A percentile compares a stretch with the other conserved stretches of the same genome.
Evolutionary conservation across 305 asterid genomes (phyloP).

Genomic region (Coffea humblotiana): DNA sequence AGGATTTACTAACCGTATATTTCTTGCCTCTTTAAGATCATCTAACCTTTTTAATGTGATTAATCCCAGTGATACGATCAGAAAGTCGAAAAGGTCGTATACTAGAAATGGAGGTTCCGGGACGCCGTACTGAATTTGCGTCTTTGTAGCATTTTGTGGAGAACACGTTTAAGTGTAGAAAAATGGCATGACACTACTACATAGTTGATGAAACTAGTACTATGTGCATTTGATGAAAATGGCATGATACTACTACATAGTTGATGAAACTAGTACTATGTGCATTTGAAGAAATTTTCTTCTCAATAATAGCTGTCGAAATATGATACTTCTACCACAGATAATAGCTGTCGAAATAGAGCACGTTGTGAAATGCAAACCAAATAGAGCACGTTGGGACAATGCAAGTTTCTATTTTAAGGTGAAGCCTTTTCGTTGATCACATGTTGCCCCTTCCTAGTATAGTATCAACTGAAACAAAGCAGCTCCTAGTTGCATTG

Average conservation of each 20-base stretch:
- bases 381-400: constrained; percentile 12
- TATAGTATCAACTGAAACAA: constrained; percentile 30
- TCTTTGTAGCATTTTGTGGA: neutral
- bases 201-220: neutral
- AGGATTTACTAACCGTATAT: neutral
- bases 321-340: neutral
- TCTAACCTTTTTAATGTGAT: neutral
- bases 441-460: constrained; percentile 51
- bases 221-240: neutral
- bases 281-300: neutral
- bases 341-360: constrained; percentile 1
- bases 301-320: no score
- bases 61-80: neutral
- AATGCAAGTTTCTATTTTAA: constrained; percentile 32
- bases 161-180: neutral
- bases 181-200: neutral
- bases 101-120: neutral
- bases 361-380: constrained; percentile 44
- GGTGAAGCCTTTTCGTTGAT: constrained; percentile 43
- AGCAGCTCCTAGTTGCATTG: constrained; percentile 43
- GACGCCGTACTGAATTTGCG: neutral
- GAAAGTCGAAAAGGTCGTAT: neutral
- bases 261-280: neutral
- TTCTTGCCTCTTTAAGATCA: neutral
- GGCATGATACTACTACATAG: neutral